phyloP scores from a whole-genome alignment of 2,329 filamentous ascomycete species.

The Pseudocercospora fuligena region DNA sequence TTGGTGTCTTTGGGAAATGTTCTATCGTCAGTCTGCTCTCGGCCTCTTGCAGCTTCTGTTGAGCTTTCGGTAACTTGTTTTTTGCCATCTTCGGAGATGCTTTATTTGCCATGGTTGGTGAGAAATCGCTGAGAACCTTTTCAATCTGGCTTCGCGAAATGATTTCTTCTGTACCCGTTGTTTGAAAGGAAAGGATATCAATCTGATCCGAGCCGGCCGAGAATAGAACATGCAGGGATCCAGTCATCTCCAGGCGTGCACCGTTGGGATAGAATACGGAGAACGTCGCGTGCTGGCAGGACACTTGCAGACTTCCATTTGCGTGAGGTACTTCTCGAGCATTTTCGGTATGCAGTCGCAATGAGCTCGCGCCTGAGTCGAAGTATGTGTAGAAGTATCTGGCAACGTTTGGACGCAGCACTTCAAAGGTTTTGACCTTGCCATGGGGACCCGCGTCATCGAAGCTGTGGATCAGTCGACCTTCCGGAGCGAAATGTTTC shows the following conservation, averaged over 20 bases:
- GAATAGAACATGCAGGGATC: slow-evolving; percentile 78
- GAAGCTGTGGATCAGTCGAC: slow-evolving; percentile 66
- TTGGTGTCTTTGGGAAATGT: slow-evolving; percentile 51
- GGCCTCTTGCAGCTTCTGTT: slow-evolving; percentile 48
- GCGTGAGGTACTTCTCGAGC: slow-evolving; percentile 61
- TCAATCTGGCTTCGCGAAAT: slow-evolving; percentile 69
- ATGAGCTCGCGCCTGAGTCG: slow-evolving; percentile 79
- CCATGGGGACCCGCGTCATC: slow-evolving; percentile 37
- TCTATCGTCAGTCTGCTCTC: slow-evolving; percentile 51
- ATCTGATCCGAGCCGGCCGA: slow-evolving; percentile 74
- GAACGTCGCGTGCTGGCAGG: slow-evolving; percentile 76
- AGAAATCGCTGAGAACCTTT: slow-evolving; percentile 51
- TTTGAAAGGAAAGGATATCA: slow-evolving; percentile 82
- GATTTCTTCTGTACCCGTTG: slow-evolving; percentile 79
- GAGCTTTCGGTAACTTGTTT: slow-evolving; percentile 48
- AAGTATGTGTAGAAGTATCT: slow-evolving; percentile 92
- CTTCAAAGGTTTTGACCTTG: slow-evolving; percentile 79
- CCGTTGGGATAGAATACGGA: slow-evolving; percentile 88
- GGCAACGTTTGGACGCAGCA: slow-evolving; percentile 78
- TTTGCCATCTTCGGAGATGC: slow-evolving; percentile 59
- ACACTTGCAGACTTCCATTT: slow-evolving; percentile 72
- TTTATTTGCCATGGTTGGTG: slow-evolving; percentile 56
- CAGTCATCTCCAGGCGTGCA: slow-evolving; percentile 61
- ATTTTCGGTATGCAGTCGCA: slow-evolving; percentile 83
- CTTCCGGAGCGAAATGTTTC: slow-evolving; percentile 78